Evolutionary conservation across 108 stramenopile genomes (phyloP).

Genomic region (Aurantiochytrium sp.): DNA sequence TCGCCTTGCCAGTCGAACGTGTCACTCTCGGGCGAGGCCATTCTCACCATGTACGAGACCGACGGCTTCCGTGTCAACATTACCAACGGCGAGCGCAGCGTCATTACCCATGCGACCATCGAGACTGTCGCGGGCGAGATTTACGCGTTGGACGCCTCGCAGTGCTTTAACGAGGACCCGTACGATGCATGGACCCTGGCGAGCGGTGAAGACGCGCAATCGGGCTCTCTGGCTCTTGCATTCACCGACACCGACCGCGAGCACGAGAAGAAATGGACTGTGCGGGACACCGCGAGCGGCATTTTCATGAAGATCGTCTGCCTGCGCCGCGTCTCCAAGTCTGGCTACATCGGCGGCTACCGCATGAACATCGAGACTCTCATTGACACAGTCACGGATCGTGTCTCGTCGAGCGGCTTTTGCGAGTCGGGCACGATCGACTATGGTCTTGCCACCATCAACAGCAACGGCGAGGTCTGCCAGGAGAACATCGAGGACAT

Average conservation of each 20-base stretch:
- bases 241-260: background rate
- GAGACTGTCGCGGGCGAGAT: background rate
- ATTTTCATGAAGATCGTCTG: background rate
- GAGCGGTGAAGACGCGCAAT: background rate
- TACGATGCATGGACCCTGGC: background rate
- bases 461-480: background rate
- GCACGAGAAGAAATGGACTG: background rate
- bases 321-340: background rate
- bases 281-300: background rate
- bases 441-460: background rate
- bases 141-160: background rate
- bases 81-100: conserved; percentile 11
- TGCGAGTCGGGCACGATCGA: background rate
- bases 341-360: background rate
- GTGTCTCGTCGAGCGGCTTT: background rate
- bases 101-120: background rate
- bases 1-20: background rate
- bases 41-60: background rate
- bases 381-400: background rate
- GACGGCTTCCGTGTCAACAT: background rate
- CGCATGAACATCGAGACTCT: background rate
- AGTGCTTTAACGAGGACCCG: background rate
- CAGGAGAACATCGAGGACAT: conserved; percentile 1
- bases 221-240: background rate
- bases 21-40: background rate